Evolutionary conservation across 164 flowering plant genomes (phyloP), one percentile per base, ranked within the genome.

Genomic region (Nelumbo lutea): DNA sequence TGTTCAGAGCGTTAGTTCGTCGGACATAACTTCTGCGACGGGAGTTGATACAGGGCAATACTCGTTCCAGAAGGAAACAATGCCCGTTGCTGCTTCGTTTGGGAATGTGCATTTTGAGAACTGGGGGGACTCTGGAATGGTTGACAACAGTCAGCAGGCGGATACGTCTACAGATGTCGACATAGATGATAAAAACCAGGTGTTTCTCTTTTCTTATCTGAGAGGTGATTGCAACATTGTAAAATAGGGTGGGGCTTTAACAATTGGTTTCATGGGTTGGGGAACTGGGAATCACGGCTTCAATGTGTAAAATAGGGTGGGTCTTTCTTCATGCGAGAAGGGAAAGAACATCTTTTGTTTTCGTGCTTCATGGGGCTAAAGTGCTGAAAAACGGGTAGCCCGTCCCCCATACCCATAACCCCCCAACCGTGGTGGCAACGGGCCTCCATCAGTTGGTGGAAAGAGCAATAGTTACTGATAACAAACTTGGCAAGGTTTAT

Each of bases 151-250:
- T 79, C 96, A 86, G 70, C 89, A 82, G 61, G 90, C 96, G 60
- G 97, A 91, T 72, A 86, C 91, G 10, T 89, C 96, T 39, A 89
- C 96, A 66, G 94, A 89, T 78, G 75, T 83, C 47, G 97, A 91
- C 62, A 83, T 83, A 65, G 97, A 91, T 74, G 91, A 88, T 65
- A 88, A 71, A 73, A 83, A 75, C 73, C 92, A 87, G 86, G 87
- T 82, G 72, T 48, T 3, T n/a, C 39, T 9, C 58, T 71, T 43
- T 39, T 48, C 61, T 52, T 70, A 14, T 62, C 8, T 14, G 2
- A 58, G 6, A 38, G 14, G 50, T 10, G 41, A 27, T 11, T 38
- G 6, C 6, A 6, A 3, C 9, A 9, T 53, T 53, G 13, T 53
- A 53, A 53, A 15, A 11, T 53, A 11, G 27, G 14, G 57, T 53